phyloP scores from a whole-genome alignment of 2,329 filamentous ascomycete species.

The Tolypocladium pustulatum region DNA sequence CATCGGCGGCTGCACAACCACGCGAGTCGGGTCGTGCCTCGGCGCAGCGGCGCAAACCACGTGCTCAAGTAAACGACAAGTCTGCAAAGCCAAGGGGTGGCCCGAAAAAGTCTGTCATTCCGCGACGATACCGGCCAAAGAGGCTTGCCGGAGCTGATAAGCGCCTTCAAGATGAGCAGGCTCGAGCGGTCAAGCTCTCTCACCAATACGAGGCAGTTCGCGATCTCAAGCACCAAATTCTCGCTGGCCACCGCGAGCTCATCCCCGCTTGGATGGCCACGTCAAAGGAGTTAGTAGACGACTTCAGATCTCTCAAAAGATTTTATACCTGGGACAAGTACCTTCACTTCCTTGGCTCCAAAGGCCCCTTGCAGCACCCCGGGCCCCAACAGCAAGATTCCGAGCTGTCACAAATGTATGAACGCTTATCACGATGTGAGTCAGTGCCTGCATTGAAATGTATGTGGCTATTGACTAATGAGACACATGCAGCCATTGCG shows the following conservation, averaged over 20 bases:
- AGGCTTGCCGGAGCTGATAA: conserved; percentile 33
- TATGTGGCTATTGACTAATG: conserved; percentile 3
- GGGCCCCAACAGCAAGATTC: conserved; percentile 20
- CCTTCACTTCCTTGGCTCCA: conserved; percentile 41
- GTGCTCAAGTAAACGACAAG: neutral
- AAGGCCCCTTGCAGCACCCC: conserved; percentile 10
- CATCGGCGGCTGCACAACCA: neutral
- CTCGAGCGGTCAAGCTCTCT: conserved; percentile 25
- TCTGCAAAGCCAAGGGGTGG: neutral
- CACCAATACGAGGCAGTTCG: conserved; percentile 33
- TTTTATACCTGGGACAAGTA: conserved; percentile 61
- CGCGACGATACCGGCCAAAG: conserved; percentile 33
- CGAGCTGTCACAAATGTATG: conserved; percentile 44
- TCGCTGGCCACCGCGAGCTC: conserved; percentile 32
- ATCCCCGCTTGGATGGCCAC: conserved; percentile 45
- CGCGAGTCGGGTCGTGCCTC: neutral
- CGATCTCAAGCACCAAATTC: conserved; percentile 29
- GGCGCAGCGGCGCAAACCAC: neutral
- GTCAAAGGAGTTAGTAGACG: conserved; percentile 48
- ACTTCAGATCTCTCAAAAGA: conserved; percentile 51
- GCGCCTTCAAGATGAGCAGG: conserved; percentile 32
- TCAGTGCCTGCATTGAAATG: conserved; percentile 2
- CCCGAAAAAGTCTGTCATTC: conserved; percentile 9
- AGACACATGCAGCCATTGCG: conserved; percentile 5
- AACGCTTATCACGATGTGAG: conserved; percentile 44